A percentile compares a stretch with the other conserved stretches of the same genome.
Conservation (phyloP, 2,329 filamentous ascomycete species). For the Diaporthe sp. region DNA sequence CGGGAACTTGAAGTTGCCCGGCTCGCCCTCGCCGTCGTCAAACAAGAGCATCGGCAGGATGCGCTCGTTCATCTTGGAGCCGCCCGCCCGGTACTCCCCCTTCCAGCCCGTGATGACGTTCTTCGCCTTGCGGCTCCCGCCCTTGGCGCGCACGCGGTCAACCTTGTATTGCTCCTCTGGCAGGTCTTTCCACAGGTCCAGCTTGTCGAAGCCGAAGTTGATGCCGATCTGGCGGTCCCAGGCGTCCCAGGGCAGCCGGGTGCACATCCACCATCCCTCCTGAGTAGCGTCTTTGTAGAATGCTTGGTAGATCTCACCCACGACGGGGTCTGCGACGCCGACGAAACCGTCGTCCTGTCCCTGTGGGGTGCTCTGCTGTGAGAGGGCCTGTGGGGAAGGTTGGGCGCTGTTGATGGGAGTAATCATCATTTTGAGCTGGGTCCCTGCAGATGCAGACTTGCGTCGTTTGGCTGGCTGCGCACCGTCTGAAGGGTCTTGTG, state of each 20-base stretch:
- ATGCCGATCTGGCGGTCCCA: constrained; percentile 22
- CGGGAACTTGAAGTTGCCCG: constrained; percentile 8
- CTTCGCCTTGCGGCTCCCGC: neutral
- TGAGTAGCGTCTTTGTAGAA: constrained; percentile 14
- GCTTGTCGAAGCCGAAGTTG: neutral
- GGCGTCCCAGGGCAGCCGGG: neutral
- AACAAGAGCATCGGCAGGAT: constrained; percentile 24
- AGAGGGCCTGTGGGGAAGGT: neutral
- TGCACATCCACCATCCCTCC: constrained; percentile 30
- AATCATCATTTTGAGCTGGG: neutral
- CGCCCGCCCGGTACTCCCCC: neutral
- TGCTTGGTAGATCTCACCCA: constrained; percentile 30
- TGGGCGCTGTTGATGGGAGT: neutral
- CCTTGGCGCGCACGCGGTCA: neutral
- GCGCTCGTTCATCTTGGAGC: neutral
- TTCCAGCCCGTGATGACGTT: constrained; percentile 11
- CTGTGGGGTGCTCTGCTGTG: too few relatives aligned
- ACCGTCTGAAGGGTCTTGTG: neutral
- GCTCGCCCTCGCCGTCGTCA: constrained; percentile 7
- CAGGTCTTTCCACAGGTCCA: neutral
- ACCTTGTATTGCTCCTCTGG: constrained; percentile 13
- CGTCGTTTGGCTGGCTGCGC: neutral
- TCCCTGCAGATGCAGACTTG: neutral
- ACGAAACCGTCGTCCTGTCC: neutral
- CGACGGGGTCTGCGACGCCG: neutral